Conservation (phyloP, 352 stramenopile genomes). For the Pythium sp. region DNA sequence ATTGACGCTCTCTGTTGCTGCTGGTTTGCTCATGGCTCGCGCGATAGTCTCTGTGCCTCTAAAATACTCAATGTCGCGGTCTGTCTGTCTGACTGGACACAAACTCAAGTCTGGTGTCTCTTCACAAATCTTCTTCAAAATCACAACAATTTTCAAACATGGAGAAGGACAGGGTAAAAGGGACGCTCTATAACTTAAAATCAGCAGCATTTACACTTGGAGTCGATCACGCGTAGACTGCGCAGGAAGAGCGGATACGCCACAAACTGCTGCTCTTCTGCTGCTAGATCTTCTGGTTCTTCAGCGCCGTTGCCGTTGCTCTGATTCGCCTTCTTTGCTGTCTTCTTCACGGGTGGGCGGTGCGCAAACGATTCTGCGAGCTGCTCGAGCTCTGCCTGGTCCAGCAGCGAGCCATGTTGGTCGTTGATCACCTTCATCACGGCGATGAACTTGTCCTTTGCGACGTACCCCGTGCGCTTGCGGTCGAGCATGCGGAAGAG, state of each 20-base stretch:
- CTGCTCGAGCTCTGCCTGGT: constrained; percentile 60
- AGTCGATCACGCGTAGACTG: constrained; percentile 65
- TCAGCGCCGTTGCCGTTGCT: constrained; percentile 18
- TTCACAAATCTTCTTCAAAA: background rate
- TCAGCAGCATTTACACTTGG: constrained; percentile 19
- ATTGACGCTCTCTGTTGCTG: background rate
- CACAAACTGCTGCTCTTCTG: constrained; percentile 29
- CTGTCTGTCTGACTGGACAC: background rate
- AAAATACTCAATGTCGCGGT: background rate
- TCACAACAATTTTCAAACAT: background rate
- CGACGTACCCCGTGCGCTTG: constrained; percentile 59
- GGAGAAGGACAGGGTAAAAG: background rate
- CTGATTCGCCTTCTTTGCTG: constrained; percentile 22
- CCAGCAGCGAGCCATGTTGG: constrained; percentile 56
- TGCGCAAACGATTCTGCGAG: constrained; percentile 59
- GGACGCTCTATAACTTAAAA: constrained; percentile 19
- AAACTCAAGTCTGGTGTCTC: background rate
- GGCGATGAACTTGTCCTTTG: constrained; percentile 66
- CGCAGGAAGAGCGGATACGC: constrained; percentile 74
- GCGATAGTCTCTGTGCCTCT: background rate
- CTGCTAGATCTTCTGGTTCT: background rate
- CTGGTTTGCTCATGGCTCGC: background rate
- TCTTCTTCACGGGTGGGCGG: constrained; percentile 17
- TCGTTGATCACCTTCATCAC: constrained; percentile 78
- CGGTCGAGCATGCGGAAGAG: constrained; percentile 77